A percentile compares a stretch with the other conserved stretches of the same genome.
These are phyloP conservation scores for Hondaea fermentalgiana DNA, from an alignment of 108 stramenopile genomes.

Conservation along the genomic window DNA sequence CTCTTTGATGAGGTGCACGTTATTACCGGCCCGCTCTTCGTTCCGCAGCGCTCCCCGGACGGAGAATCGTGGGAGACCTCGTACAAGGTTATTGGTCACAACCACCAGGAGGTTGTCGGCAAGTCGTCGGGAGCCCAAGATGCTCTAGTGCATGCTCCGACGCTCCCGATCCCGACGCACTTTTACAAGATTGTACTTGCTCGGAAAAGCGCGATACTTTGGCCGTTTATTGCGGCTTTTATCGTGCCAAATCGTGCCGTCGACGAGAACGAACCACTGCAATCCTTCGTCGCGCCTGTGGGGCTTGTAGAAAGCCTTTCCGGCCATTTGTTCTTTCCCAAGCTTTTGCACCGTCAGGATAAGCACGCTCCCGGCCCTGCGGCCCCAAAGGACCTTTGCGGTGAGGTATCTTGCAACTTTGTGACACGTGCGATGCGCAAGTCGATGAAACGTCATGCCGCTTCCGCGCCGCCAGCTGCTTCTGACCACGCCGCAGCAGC, in stretches of 20 bases:
- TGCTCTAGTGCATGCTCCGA: neutral
- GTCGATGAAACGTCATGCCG: neutral
- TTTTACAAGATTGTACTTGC: slow-evolving; percentile 25
- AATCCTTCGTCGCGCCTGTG: neutral
- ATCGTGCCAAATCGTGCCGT: neutral
- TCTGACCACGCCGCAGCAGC: too few species aligned
- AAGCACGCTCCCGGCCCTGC: neutral
- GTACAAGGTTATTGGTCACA: neutral
- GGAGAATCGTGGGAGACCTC: neutral
- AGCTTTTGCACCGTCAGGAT: neutral
- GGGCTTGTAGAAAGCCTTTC: neutral
- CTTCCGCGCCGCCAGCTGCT: too few species aligned
- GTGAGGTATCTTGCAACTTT: neutral
- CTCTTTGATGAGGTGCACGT: slow-evolving; percentile 9
- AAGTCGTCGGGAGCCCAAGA: neutral
- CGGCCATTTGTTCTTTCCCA: neutral
- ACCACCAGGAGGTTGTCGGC: neutral
- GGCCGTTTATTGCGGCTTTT: slow-evolving; percentile 10
- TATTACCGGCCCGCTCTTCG: slow-evolving; percentile 17
- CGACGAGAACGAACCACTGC: neutral
- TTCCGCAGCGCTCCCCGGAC: neutral
- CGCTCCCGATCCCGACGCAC: slow-evolving; percentile 17
- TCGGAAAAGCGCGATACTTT: neutral
- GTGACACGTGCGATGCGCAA: neutral
- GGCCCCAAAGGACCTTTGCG: neutral